Base-by-base conservation (phyloP, 139 green algal genomes). In the Trebouxia sp. region DNA sequence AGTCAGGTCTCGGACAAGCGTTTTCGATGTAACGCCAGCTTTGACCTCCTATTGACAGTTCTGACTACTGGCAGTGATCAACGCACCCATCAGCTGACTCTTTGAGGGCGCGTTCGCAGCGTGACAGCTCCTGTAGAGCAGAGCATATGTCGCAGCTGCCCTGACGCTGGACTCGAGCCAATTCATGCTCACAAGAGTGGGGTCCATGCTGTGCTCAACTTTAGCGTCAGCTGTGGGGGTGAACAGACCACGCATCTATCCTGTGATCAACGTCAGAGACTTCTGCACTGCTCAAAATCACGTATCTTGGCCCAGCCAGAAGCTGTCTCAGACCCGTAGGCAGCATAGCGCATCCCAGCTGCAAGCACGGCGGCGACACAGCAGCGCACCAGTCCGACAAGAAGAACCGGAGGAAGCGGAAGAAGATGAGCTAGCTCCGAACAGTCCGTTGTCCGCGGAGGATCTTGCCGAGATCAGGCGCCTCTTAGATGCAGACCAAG, bases 21-120 rank as follows among this genome's bases (percentile, higher is more conserved):
- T n/a, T n/a, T n/a, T n/a, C n/a, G n/a, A 53, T 32, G 55, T 65
- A 65, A 65, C 55, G 55, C 55, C n/a, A 65, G 55, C 55, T 37
- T 65, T 38, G 55, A 65, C 22, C 26, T 65, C 24, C 53, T 1
- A 53, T 17, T 17, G 20, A 6, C 47, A 6, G 14, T 53, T 53
- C 14, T 26, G 1, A 53, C 15, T 53, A 53, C n/a, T n/a, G n/a
- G n/a, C n/a, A 53, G 2, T 17, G 47, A 17, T 53, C 47, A 17
- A 53, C 15, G 47, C 4, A 26, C 14, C 15, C 47, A 26, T 53
- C 3, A 53, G 14, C 15, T 53, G 47, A 14, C 14, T 1, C 47
- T 17, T 53, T 14, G 20, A 14, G 15, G 47, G 47, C 15, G 47
- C 3, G 15, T 4, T 17, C 3, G 3, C 47, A 53, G 47, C 4